Conservation (phyloP, 139 green algal species). For the Auxenochlorella pyrenoidosa region DNA sequence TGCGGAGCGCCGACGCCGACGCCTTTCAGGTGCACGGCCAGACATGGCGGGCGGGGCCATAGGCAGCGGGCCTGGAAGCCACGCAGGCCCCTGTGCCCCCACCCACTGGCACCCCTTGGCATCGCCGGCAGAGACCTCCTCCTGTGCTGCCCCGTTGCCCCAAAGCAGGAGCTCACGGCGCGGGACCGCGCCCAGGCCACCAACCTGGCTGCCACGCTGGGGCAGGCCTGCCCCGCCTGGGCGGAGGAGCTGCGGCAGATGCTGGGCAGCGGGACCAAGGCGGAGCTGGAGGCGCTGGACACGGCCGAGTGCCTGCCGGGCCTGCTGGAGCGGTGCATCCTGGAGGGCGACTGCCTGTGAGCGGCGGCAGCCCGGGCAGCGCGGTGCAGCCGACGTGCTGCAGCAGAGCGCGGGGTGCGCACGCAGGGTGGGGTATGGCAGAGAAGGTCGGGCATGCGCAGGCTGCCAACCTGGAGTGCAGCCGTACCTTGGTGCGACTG, state of each 20-base stretch:
- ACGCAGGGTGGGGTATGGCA: too few relatives aligned
- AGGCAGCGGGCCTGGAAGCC: not conserved
- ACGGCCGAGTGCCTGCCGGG: not conserved
- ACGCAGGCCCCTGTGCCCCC: not conserved
- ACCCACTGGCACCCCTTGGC: too few relatives aligned
- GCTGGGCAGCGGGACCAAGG: conserved; percentile 51
- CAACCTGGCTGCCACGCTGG: conserved; percentile 40
- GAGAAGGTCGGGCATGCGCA: too few relatives aligned
- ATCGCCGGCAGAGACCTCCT: too few relatives aligned
- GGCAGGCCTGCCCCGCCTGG: conserved; percentile 34
- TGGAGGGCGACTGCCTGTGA: conserved; percentile 13
- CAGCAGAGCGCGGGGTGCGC: not conserved
- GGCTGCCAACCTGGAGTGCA: too few relatives aligned
- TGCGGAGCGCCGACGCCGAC: conserved; percentile 50
- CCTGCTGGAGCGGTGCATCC: conserved; percentile 27
- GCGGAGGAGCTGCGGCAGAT: conserved; percentile 62
- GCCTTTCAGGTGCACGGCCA: conserved; percentile 50
- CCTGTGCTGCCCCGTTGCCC: too few relatives aligned
- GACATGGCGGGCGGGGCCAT: conserved; percentile 10
- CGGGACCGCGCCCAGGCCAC: conserved; percentile 51
- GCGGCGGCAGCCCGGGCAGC: not conserved
- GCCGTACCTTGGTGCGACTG: too few relatives aligned
- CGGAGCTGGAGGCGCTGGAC: conserved; percentile 75
- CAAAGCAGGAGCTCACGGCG: conserved; percentile 43
- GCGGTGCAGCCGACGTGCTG: not conserved